Base-by-base conservation (phyloP, 192 early-diverging fungal species). In the Umbelopsis sp. region DNA sequence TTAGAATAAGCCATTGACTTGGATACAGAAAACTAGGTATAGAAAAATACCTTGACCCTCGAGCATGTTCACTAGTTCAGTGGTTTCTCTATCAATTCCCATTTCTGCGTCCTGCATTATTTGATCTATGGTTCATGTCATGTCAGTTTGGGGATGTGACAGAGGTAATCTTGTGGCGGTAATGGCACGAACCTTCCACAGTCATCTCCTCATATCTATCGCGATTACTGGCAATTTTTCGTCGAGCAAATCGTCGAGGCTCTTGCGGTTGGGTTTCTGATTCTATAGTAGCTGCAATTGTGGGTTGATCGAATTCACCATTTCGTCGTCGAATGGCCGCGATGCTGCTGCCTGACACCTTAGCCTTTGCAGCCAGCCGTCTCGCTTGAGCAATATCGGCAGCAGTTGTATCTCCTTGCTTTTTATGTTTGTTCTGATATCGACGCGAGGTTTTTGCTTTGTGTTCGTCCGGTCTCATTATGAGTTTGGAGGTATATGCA, bases 41-140 rank as follows among this genome's bases (percentile, higher is more conserved):
- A 49, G 20, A 49, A 49, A 17, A 5, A 1, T 67, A 76, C 74
- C 74, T 67, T 49, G 43, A 17, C 59, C 68, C 29, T 78, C 77
- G 11, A 78, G 21, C 77, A 78, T 71, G 9, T 49, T 41, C 8
- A 74, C 72, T 6, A 78, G 49, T 41, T 78, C 65, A 1, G 77
- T 78, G 21, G 77, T 78, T 50, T 78, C 77, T 54, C 77, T 59
- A 50, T 78, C 77, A 21, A 78, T 78, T 20, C 77, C 77, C 25
- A 74, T n/a, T 34, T 74, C 77, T 26, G 72, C 77, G 53, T 78
- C 77, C 59, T 74, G n/a, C 14, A 21, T 22, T 17, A 59, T 14
- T 21, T 73, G 45, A 70, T 69, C 65, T 74, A 52, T 9, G 2
- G 11, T 25, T 32, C 8, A 16, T 10, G 56, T 34, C 26, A 62